Conservation (phyloP, 768 basidiomycete species). For the Hericium alpestre region DNA sequence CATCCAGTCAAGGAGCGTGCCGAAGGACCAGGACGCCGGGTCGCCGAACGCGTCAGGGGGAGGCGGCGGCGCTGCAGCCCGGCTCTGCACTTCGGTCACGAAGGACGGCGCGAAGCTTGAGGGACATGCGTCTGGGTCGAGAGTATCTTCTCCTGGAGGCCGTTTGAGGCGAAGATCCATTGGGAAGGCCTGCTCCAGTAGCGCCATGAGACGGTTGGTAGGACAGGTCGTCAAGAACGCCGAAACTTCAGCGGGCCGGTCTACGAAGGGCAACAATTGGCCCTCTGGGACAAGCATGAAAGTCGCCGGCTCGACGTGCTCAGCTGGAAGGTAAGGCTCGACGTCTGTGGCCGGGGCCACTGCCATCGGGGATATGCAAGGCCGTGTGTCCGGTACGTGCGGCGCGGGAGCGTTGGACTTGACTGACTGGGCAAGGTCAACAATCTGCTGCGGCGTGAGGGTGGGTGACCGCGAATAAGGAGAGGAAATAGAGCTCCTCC, state of each 20-base stretch:
- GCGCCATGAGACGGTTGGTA: conserved; percentile 13
- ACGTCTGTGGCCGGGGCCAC: too few species aligned
- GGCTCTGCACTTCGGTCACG: not conserved
- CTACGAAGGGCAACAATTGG: conserved; percentile 13
- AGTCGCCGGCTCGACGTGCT: not conserved
- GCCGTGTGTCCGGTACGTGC: too few species aligned
- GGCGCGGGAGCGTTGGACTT: not conserved
- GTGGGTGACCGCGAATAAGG: conserved; percentile 2
- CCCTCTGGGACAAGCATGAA: conserved; percentile 9
- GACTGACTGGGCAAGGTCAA: conserved; percentile 8
- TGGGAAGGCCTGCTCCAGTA: conserved; percentile 14
- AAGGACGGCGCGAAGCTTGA: not conserved
- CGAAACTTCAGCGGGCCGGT: conserved; percentile 11
- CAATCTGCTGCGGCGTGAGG: conserved; percentile 9
- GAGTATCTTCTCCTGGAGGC: not conserved
- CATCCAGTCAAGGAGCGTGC: conserved; percentile 14
- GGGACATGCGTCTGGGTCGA: not conserved
- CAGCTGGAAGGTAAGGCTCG: too few species aligned
- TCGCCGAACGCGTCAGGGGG: not conserved
- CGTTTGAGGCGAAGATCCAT: conserved; percentile 4
- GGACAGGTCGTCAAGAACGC: conserved; percentile 12
- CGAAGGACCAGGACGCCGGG: conserved; percentile 10
- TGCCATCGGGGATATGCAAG: too few species aligned
- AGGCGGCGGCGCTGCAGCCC: not conserved
- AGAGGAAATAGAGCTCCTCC: conserved; percentile 2